phyloP scores from a whole-genome alignment of 83 land plant species.

The Diphasiastrum complanatum region DNA sequence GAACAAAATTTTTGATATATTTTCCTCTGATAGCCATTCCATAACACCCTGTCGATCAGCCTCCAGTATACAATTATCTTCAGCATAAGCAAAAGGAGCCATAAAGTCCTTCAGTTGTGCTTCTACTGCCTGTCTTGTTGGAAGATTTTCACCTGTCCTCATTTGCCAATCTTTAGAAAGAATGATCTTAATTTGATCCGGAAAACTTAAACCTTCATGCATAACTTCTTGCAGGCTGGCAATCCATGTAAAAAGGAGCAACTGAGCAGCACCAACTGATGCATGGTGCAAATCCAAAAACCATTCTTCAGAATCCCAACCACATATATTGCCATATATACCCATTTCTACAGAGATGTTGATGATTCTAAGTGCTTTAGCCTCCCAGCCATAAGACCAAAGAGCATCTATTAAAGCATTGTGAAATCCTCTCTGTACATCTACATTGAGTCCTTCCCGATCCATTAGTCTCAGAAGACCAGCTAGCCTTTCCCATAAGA shows the following conservation, averaged over 20 bases:
- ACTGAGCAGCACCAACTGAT: constrained; percentile 16
- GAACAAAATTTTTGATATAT: no score
- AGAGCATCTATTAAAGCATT: constrained; percentile 22
- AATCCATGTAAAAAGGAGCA: constrained; percentile 18
- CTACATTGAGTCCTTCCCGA: constrained; percentile 19
- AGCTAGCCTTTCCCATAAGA: neutral
- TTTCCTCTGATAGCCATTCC: no score
- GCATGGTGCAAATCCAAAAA: constrained; percentile 10
- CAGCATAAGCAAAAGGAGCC: constrained; percentile 13
- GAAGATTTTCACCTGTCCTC: constrained; percentile 7
- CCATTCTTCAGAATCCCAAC: constrained; percentile 12
- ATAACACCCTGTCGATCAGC: no score
- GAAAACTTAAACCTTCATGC: neutral
- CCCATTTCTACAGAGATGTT: constrained; percentile 12
- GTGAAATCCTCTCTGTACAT: constrained; percentile 12
- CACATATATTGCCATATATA: constrained; percentile 12
- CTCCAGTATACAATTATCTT: no score
- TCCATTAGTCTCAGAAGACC: neutral
- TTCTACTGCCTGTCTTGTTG: constrained; percentile 15
- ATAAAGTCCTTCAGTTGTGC: constrained; percentile 12
- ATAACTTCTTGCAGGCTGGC: constrained; percentile 6
- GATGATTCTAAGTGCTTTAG: constrained; percentile 9
- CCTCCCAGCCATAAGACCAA: constrained; percentile 17
- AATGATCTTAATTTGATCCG: constrained; percentile 3
- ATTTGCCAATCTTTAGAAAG: constrained; percentile 25